Evolutionary conservation across 2,329 filamentous ascomycete genomes (phyloP), one percentile per base, ranked within the genome.

Genomic region (Raffaelea albimanens): DNA sequence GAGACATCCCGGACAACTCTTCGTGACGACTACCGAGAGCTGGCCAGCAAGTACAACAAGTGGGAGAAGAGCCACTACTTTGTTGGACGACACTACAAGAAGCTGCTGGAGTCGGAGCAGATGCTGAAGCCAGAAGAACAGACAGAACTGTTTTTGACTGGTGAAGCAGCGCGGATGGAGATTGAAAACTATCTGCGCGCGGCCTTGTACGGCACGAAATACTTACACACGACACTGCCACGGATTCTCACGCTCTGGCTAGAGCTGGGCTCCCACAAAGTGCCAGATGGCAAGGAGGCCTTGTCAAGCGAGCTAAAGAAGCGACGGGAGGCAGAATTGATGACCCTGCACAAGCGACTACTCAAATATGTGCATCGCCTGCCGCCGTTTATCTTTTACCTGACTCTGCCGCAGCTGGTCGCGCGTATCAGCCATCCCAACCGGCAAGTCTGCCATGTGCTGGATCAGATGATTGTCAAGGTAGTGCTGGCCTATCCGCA

Each of bases 1-100:
- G 91, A 97, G 63, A 95, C 89, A 2, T 86, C 95, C 58, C 86
- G 87, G 4, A 76, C 80, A 40, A 81, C 86, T 4, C 76, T 97
- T 53, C 80, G 87, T 41, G 76, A 82, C 46, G 87, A 87, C 59
- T 98, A 96, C 58, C 83, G 89, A 52, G 78, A 85, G 55, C 90
- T 90, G 1, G 79, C 85, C n/a, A 82, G 77, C 59, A 81, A 78
- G 1, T 70, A 73, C 56, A 67, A 72, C 5, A 80, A 80, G 45
- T 98, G 91, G 90, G 93, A 98, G 61, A 97, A 96, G 64, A 90
- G 88, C 0, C 91, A 97, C 61, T 98, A 97, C 63, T 95, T 96
- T 62, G 76, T 99, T 10, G 93, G 93, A 5, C 88, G 91, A 42
- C 89, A 97, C 65, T 98, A 98, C 73, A 94, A 95, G 63, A 98